Percentiles rank a stretch among this genome's conserved stretches.
Evolutionary conservation across 192 early-diverging fungal species (phyloP).

Genomic region (Rhizophagus prolifer): DNA sequence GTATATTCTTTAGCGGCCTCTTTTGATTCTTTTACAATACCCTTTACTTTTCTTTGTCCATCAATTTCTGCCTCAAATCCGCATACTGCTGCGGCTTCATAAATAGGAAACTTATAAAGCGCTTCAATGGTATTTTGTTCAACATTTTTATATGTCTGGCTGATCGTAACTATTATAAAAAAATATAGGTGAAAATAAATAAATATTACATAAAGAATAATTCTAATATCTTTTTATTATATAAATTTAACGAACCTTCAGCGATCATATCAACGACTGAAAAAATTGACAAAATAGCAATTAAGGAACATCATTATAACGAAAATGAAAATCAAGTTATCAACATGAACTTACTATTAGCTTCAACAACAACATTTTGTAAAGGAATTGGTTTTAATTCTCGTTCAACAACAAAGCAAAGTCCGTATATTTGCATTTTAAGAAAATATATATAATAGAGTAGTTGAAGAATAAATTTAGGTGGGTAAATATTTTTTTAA

Average conservation of each 20-base stretch:
- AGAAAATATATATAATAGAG: too few relatives aligned
- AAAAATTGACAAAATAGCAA: neutral
- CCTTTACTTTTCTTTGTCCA: constrained; percentile 4
- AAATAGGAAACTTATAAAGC: constrained; percentile 25
- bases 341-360: neutral
- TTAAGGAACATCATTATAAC: too few relatives aligned
- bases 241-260: neutral
- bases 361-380: constrained; percentile 17
- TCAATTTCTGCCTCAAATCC: constrained; percentile 23
- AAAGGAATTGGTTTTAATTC: constrained; percentile 7
- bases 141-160: too few relatives aligned
- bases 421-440: too few relatives aligned
- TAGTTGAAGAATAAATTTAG: too few relatives aligned
- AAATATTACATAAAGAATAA: too few relatives aligned
- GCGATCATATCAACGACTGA: constrained; percentile 30
- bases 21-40: constrained; percentile 16
- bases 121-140: too few relatives aligned
- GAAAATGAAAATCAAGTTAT: neutral
- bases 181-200: too few relatives aligned
- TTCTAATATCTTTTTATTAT: neutral
- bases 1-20: constrained; percentile 15
- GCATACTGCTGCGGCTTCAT: constrained; percentile 19
- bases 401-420: too few relatives aligned
- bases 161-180: neutral
- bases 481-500: too few relatives aligned